These are phyloP conservation scores for Moricandia arvensis DNA, from an alignment of 345 rosid species.

Conservation along the genomic window DNA sequence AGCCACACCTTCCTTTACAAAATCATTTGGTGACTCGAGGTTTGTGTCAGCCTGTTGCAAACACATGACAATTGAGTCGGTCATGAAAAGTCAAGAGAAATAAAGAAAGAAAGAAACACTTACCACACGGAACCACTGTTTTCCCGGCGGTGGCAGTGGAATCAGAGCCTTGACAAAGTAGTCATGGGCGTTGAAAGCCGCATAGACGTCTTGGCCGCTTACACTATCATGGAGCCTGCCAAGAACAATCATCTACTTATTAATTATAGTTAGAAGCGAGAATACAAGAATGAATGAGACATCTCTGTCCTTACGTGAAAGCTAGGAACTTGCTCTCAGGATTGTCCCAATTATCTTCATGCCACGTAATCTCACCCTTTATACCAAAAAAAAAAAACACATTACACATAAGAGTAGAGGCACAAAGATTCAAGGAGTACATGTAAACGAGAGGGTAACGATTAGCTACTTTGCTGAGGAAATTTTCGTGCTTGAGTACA, in stretches of 20 bases:
- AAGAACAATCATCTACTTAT: conserved; percentile 10
- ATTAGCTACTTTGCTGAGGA: conserved; percentile 57
- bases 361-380: conserved; percentile 87
- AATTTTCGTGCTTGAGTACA: conserved; percentile 56
- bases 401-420: conserved; percentile 7
- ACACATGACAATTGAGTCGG: neutral
- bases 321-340: conserved; percentile 89
- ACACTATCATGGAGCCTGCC: conserved; percentile 68
- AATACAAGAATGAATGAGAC: neutral
- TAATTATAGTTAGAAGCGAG: neutral
- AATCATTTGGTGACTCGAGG: conserved; percentile 63
- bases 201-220: conserved; percentile 55
- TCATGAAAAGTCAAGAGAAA: neutral
- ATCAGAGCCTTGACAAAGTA: conserved; percentile 60
- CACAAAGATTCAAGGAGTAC: neutral
- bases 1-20: conserved; percentile 59
- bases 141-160: conserved; percentile 56
- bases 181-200: conserved; percentile 80
- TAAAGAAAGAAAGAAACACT: conserved; percentile 35
- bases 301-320: conserved; percentile 61
- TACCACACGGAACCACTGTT: conserved; percentile 85
- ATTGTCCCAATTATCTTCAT: conserved; percentile 87
- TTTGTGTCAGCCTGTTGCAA: conserved; percentile 80
- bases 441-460: conserved; percentile 9
- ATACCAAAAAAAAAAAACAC: conserved; percentile 20